Percentiles rank a stretch among this genome's conserved stretches.
Evolutionary conservation across 2,329 filamentous ascomycete genomes (phyloP).

Genomic region (Microcera coccophila): DNA sequence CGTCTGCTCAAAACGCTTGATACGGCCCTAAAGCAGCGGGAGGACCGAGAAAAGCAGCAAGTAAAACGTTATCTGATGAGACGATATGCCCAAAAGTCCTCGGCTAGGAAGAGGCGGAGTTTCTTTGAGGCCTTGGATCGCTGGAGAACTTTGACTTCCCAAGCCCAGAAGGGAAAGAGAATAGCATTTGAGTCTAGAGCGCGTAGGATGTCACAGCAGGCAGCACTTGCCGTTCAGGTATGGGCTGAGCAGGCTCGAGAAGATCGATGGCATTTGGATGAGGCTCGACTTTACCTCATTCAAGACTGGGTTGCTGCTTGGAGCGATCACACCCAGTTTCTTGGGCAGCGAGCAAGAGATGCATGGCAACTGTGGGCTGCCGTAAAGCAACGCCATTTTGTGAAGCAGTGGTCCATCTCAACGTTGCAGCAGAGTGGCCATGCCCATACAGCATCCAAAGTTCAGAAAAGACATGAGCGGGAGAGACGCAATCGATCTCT

Average conservation of each 20-base stretch:
- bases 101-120: slow-evolving; percentile 30
- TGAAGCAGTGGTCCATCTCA: slow-evolving; percentile 38
- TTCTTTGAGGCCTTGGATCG: slow-evolving; percentile 31
- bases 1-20: slow-evolving; percentile 27
- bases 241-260: slow-evolving; percentile 21
- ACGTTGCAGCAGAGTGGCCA: slow-evolving; percentile 36
- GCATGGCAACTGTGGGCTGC: slow-evolving; percentile 32
- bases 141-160: slow-evolving; percentile 25
- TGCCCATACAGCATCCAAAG: slow-evolving; percentile 35
- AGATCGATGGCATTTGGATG: slow-evolving; percentile 15
- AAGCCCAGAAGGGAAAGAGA: slow-evolving; percentile 11
- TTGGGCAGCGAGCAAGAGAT: slow-evolving; percentile 23
- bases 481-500: slow-evolving; percentile 31
- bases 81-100: slow-evolving; percentile 34
- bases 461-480: slow-evolving; percentile 30
- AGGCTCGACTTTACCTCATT: slow-evolving; percentile 18
- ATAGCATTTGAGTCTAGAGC: slow-evolving; percentile 14
- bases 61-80: slow-evolving; percentile 34
- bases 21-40: slow-evolving; percentile 21
- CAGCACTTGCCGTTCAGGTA: slow-evolving; percentile 6
- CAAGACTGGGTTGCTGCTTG: slow-evolving; percentile 23
- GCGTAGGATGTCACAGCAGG: slow-evolving; percentile 10
- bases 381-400: slow-evolving; percentile 30
- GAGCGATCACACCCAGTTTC: slow-evolving; percentile 16
- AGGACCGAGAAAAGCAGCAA: slow-evolving; percentile 25